phyloP scores from a whole-genome alignment of 2,329 filamentous ascomycete species.

The Neopestalotiopsis sp. region DNA sequence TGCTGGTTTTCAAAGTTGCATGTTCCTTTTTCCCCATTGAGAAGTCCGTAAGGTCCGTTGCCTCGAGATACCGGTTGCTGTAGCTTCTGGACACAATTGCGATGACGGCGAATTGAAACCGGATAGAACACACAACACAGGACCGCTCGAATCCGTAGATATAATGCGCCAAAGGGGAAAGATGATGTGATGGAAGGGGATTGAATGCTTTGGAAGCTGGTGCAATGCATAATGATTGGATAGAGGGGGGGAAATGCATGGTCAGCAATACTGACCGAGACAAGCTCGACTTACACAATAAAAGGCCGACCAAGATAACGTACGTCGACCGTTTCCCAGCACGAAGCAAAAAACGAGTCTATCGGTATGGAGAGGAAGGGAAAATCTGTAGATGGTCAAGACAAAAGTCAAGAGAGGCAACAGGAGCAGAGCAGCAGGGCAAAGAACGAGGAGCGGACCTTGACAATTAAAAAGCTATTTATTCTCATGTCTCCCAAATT shows the following conservation, averaged over 20 bases:
- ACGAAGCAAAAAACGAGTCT: constrained; percentile 9
- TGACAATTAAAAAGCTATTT: constrained; percentile 1
- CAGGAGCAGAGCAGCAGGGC: background rate
- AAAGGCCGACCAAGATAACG: background rate
- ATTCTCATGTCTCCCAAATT: background rate
- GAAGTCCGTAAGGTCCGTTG: background rate
- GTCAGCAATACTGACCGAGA: background rate
- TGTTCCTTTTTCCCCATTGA: background rate
- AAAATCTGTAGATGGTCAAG: constrained; percentile 3
- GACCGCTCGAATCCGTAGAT: background rate
- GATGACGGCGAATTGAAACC: background rate
- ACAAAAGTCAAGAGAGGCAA: constrained; percentile 9
- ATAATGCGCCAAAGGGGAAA: background rate
- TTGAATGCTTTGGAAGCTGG: background rate
- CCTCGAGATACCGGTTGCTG: background rate
- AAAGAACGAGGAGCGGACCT: background rate
- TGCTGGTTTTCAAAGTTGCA: background rate
- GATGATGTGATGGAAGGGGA: background rate
- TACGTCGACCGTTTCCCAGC: constrained; percentile 7
- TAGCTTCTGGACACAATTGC: background rate
- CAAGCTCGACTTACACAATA: constrained; percentile 2
- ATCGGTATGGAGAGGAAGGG: constrained; percentile 3
- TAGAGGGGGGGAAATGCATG: background rate
- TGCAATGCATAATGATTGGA: background rate
- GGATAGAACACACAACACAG: background rate